Evolutionary conservation across 1,284 basidiomycete species (phyloP), one percentile per base, ranked within the genome.

Genomic region (Amylostereum areolatum): DNA sequence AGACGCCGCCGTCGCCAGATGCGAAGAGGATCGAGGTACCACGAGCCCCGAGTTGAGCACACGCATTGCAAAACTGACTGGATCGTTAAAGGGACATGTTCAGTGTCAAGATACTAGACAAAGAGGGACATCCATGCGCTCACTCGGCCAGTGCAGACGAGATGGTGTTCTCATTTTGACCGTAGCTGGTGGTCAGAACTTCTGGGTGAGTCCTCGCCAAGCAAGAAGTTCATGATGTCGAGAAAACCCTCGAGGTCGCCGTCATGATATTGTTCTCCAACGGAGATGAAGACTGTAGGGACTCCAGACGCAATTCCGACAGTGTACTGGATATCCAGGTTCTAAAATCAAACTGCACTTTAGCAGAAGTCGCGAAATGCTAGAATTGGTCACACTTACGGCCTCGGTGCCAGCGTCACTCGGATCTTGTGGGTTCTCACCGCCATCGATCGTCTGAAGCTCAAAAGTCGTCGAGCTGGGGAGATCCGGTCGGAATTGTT

Each of bases 271-370:
- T 62, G 55, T 32, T 59, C 45, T 5, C 57, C 56, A 12, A 58
- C 61, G 59, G 78, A 77, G 66, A 75, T 81, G 61, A 78, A 85
- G 27, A 73, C 75, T 54, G 80, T 80, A 8, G 77, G 80, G 3
- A 79, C 81, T 1, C 82, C 81, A 66, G 68, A 78, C 3, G 76
- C 72, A 6, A 86, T 69, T 7, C 75, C 81, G 34, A 73, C 75
- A 3, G 80, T 76, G 52, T 83, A 83, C 66, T 86, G 80, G 44
- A 83, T 78, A 57, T 84, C 81, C 11, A 85, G 69, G 57, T 83
- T 81, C 27, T 79, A 30, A 3, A 25, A 32, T 7, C 5, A 9
- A 5, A 2, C 5, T 8, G 12, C 12, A n/a, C 11, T n/a, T 3
- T 18, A 6, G 49, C 32, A 48, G 50, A 18, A 39, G 33, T 18